phyloP scores from a whole-genome alignment of 2,329 filamentous ascomycete genomes.

The Chaetomium sp. region DNA sequence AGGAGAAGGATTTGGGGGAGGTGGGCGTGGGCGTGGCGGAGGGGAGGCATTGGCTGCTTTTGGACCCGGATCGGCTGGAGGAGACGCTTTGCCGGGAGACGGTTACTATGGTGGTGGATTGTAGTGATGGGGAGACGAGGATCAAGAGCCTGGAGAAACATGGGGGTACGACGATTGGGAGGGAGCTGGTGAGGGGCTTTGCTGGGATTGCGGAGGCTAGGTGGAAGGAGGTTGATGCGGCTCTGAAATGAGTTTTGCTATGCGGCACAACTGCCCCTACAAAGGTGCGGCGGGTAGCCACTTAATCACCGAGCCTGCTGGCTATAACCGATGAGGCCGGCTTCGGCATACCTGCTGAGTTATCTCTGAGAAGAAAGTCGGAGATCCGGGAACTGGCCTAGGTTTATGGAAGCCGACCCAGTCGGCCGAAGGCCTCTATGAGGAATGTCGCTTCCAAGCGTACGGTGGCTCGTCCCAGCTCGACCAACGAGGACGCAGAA shows the following conservation, averaged over 20 bases:
- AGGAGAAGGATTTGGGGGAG: conserved; percentile 49
- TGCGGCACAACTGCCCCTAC: too few relatives aligned
- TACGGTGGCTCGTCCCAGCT: too few relatives aligned
- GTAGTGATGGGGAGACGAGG: conserved; percentile 43
- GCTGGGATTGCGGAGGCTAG: conserved; percentile 54
- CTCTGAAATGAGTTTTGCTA: conserved; percentile 22
- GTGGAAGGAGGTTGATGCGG: conserved; percentile 54
- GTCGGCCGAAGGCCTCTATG: too few relatives aligned
- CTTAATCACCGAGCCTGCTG: too few relatives aligned
- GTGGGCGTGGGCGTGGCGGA: conserved; percentile 28
- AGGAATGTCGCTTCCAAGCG: too few relatives aligned
- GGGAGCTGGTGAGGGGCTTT: conserved; percentile 54
- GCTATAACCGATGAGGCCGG: too few relatives aligned
- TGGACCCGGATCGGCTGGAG: conserved; percentile 86
- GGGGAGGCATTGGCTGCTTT: conserved; percentile 63
- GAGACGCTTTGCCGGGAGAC: conserved; percentile 76
- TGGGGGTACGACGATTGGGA: conserved; percentile 67
- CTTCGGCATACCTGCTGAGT: too few relatives aligned
- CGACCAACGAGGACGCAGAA: too few relatives aligned
- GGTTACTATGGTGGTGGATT: conserved; percentile 77
- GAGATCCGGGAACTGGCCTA: too few relatives aligned
- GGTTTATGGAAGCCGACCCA: too few relatives aligned
- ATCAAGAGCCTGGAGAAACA: conserved; percentile 74
- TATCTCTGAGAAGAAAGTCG: too few relatives aligned
- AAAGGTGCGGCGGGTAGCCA: too few relatives aligned